Evolutionary conservation across 257 asterid genomes (phyloP).

Genomic region (Rubia yunnanensis): DNA sequence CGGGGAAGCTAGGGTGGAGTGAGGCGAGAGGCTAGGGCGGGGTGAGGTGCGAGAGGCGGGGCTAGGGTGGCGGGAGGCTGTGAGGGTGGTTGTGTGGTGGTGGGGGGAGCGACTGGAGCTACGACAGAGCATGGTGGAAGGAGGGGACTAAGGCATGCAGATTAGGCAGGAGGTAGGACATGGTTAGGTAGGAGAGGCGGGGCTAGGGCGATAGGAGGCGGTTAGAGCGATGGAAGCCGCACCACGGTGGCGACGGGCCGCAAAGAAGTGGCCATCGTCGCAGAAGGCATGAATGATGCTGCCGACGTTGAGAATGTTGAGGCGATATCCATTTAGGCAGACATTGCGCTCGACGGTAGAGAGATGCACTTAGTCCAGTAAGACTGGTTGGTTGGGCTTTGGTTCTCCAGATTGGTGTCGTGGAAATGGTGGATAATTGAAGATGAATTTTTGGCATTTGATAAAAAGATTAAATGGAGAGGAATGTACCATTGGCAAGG

Average conservation of each 20-base stretch:
- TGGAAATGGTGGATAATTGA: slow-evolving; percentile 19
- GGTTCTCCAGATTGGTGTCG: slow-evolving; percentile 3
- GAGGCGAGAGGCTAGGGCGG: too few species aligned
- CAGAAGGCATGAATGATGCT: slow-evolving; percentile 74
- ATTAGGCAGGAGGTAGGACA: too few species aligned
- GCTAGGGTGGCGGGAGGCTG: too few species aligned
- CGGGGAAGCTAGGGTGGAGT: too few species aligned
- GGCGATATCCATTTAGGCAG: slow-evolving; percentile 44
- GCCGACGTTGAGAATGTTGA: slow-evolving; percentile 54
- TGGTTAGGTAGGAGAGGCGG: too few species aligned
- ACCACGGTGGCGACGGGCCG: slow-evolving; percentile 69
- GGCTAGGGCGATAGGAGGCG: too few species aligned
- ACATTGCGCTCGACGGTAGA: slow-evolving; percentile 40
- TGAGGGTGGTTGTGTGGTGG: too few species aligned
- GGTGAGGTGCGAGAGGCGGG: too few species aligned
- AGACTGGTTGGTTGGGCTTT: slow-evolving; percentile 21
- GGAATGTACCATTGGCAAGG: neutral
- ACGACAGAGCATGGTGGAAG: too few species aligned
- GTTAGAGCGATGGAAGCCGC: too few species aligned
- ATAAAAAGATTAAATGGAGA: slow-evolving; percentile 17
- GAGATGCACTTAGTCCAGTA: slow-evolving; percentile 60
- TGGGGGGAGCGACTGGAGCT: too few species aligned
- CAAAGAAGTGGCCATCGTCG: slow-evolving; percentile 40
- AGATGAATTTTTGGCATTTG: slow-evolving; percentile 24
- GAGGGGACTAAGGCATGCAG: too few species aligned